Evolutionary conservation across 805 yeast genomes (phyloP), one percentile per base, ranked within the genome.

Genomic region (Myxozyma kluyveri): DNA sequence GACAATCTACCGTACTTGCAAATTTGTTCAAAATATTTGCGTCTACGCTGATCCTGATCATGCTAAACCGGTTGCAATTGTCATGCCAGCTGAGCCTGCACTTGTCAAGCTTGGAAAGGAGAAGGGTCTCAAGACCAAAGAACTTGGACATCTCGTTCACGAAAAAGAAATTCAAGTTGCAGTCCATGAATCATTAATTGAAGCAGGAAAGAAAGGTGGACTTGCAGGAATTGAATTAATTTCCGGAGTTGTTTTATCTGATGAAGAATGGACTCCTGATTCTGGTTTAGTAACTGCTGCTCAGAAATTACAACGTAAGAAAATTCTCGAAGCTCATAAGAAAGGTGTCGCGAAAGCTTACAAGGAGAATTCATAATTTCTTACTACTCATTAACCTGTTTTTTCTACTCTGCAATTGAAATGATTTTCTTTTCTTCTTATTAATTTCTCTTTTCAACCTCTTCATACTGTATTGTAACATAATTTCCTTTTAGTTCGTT

Each of bases 221-320:
- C 79, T 93, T 60, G 75, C 71, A 45, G 95, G 96, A 54, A 90
- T 88, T 61, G 98, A 93, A 72, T 75, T 91, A 59, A 67, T 93
- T 51, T 81, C 80, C 59, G 95, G 90, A 61, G 76, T 85, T 56
- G 88, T 85, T 12, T 69, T 93, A 54, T 77, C 82, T 52, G 90
- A 87, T 60, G 91, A 82, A 47, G 99, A 93, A 74, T 93, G 99
- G 98, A 93, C 98, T 37, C 98, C 99, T 39, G 93, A 88, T 71
- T 87, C 82, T 67, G 98, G 96, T 0, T 88, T 74, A 61, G 95
- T 91, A 51, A 89, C 98, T 14, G 83, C 95, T 53, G 99, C 99
- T 23, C 97, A 90, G 72, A 93, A 93, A 73, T 78, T 93, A 65
- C 96, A 91, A 76, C 85, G 99, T 76, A 86, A 79, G 76, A 86